Base-by-base conservation (phyloP, 306 rosid genomes). In the Prunus mira region DNA sequence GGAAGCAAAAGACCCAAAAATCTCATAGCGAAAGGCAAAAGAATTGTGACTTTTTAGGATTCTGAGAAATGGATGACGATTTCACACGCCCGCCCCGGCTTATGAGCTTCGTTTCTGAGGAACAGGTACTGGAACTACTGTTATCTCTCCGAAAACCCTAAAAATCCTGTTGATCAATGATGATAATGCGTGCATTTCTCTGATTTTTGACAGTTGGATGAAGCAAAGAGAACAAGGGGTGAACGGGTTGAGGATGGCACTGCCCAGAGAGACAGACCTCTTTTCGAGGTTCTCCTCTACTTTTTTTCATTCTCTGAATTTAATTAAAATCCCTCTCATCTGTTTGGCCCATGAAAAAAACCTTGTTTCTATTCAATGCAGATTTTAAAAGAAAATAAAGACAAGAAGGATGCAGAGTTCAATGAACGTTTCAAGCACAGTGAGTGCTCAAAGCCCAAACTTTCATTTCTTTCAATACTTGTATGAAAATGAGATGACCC, bases 361-460 rank as follows among this genome's bases (percentile, higher is more conserved):
- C 1, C 6, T 68, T 22, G 2, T 3, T 51, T 50, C 3, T 5
- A 32, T 25, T 58, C 4, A 4, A 30, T 85, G 81, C 87, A 93
- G 98, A 87, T 93, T 83, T 82, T 91, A 17, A 92, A 88, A 88
- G 97, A 94, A 75, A 91, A 94, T 41, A 94, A 92, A 83, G 98
- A 94, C 85, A 91, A 89, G 87, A 77, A 73, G 68, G 98, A 94
- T 77, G 95, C 97, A 0, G 97, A 95, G 78, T 95, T 95, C 75
- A 92, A 84, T 71, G 98, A 95, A 76, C 88, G 97, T 45, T 95
- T 95, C 79, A 95, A 95, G 89, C 98, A 95, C 77, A 90, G 98
- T 94, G 80, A 84, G 97, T 88, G 64, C 69, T 71, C 65, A 50
- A 25, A 27, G 14, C 27, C 54, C 58, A 0, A 12, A 67, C 56